Conservation (phyloP, 768 basidiomycete genomes). For the Crassisporium funariophilum region DNA sequence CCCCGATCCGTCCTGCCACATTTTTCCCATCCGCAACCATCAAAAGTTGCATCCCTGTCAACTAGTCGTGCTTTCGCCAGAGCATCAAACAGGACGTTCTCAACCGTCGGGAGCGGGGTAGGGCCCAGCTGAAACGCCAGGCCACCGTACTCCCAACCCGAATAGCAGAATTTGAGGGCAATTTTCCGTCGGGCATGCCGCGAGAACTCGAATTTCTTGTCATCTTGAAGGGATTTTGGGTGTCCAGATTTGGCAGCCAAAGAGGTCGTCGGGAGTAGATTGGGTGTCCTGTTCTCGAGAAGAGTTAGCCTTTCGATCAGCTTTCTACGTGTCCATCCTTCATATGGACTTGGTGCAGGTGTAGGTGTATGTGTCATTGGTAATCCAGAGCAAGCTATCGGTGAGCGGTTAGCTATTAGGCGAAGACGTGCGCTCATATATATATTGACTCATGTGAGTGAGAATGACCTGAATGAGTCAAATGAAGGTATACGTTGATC, state of each 20-base stretch:
- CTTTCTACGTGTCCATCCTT: conserved; percentile 54
- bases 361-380: conserved; percentile 22
- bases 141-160: conserved; percentile 91
- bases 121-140: conserved; percentile 76
- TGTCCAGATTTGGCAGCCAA: background rate
- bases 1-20: conserved; percentile 96
- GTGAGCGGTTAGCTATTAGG: too few species aligned
- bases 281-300: conserved; percentile 44
- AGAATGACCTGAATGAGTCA: too few species aligned
- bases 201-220: conserved; percentile 58
- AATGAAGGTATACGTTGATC: too few species aligned
- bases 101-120: conserved; percentile 86
- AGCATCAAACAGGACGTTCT: conserved; percentile 81
- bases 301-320: conserved; percentile 65
- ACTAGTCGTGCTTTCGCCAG: conserved; percentile 78
- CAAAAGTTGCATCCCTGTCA: conserved; percentile 69
- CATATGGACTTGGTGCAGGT: conserved; percentile 37
- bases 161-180: conserved; percentile 90
- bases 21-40: conserved; percentile 87
- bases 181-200: conserved; percentile 83
- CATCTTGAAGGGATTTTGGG: conserved; percentile 19
- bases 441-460: too few species aligned
- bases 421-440: too few species aligned
- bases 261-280: background rate
- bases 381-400: conserved; percentile 18